These are phyloP conservation scores for Cocos nucifera DNA, from an alignment of 176 grass and related monocot species.

Conservation along the genomic window DNA sequence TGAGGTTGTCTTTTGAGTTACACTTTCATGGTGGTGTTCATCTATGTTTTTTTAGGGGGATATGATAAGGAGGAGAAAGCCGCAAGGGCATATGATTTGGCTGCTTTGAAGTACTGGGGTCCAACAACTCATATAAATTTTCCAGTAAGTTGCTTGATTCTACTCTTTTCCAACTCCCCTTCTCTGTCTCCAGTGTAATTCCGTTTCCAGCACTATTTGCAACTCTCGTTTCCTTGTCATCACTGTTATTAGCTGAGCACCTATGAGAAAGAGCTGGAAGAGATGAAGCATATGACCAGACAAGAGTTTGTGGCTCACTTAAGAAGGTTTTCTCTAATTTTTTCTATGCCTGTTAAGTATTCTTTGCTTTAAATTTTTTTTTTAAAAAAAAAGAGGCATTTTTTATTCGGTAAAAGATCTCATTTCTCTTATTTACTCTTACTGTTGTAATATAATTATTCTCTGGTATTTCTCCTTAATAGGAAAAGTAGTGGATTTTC, in stretches of 20 bases:
- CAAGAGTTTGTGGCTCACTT: slow-evolving; percentile 87
- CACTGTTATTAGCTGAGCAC: slow-evolving; percentile 33
- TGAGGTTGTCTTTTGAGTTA: too few species aligned
- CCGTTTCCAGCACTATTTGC: too few species aligned
- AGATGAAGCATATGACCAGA: slow-evolving; percentile 79
- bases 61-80: slow-evolving; percentile 95
- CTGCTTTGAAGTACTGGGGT: slow-evolving; percentile 94
- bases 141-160: slow-evolving; percentile 28
- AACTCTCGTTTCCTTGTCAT: not conserved
- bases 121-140: slow-evolving; percentile 83
- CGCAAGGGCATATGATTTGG: slow-evolving; percentile 81
- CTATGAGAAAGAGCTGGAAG: slow-evolving; percentile 77
- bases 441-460: slow-evolving; percentile 8
- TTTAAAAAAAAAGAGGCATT: too few species aligned
- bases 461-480: slow-evolving; percentile 1
- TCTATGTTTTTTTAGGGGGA: slow-evolving; percentile 40
- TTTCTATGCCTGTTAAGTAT: too few species aligned
- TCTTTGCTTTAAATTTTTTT: too few species aligned
- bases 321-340: slow-evolving; percentile 40
- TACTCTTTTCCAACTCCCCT: not conserved
- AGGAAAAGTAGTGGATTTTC: slow-evolving; percentile 98
- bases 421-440: slow-evolving; percentile 5
- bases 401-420: too few species aligned
- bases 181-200: too few species aligned
- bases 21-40: not conserved